phyloP scores from a whole-genome alignment of 2,329 filamentous ascomycete species.

The Epichloe festucae region DNA sequence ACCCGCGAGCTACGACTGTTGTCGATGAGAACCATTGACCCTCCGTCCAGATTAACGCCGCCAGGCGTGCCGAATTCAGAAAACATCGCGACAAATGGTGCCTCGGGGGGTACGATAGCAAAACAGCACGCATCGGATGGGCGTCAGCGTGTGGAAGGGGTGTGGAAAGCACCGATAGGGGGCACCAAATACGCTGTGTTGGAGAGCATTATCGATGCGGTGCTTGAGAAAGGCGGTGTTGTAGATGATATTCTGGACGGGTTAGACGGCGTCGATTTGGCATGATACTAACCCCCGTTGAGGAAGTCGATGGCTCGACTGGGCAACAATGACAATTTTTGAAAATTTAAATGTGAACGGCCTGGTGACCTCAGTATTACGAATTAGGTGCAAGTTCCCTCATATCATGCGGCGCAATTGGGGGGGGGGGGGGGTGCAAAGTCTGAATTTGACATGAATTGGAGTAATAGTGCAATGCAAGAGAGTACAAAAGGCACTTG shows the following conservation, averaged over 20 bases:
- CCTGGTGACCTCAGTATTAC: neutral
- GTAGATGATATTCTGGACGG: constrained; percentile 77
- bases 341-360: neutral
- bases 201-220: constrained; percentile 61
- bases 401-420: neutral
- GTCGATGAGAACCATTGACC: constrained; percentile 60
- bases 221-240: constrained; percentile 65
- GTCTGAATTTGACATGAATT: neutral
- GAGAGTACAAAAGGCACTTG: neutral
- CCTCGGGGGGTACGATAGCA: constrained; percentile 24
- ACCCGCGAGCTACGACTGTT: constrained; percentile 43
- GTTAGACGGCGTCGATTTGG: constrained; percentile 61
- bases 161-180: constrained; percentile 78
- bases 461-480: neutral
- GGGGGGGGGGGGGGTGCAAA: too few species aligned
- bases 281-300: constrained; percentile 20
- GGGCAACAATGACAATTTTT: too few species aligned
- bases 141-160: constrained; percentile 42
- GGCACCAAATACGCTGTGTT: constrained; percentile 67
- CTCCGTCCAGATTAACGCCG: constrained; percentile 59
- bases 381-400: too few species aligned
- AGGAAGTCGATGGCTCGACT: too few species aligned
- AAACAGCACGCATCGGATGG: constrained; percentile 29
- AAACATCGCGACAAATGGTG: constrained; percentile 39
- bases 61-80: constrained; percentile 54